Evolutionary conservation across 306 rosid species (phyloP).

Genomic region (Citrullus amarus): DNA sequence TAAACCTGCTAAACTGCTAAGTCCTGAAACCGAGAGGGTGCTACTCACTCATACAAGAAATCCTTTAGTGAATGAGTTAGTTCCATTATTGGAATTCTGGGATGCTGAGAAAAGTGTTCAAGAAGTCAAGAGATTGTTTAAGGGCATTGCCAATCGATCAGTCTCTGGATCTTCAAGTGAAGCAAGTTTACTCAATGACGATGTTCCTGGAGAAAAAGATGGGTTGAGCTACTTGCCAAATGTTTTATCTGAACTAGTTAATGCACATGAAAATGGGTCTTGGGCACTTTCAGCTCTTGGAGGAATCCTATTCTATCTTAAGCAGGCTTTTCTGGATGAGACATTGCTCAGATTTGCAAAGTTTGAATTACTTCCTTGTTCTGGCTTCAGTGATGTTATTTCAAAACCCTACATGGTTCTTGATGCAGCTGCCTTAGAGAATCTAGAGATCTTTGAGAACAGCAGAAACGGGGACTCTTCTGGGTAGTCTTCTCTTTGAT

Average conservation of each 20-base stretch:
- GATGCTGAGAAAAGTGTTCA: conserved; percentile 53
- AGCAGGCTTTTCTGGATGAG: conserved; percentile 85
- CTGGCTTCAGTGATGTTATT: conserved; percentile 40
- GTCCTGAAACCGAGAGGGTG: conserved; percentile 71
- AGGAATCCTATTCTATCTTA: conserved; percentile 79
- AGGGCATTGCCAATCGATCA: conserved; percentile 16
- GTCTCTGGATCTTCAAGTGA: conserved; percentile 17
- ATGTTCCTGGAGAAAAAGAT: conserved; percentile 24
- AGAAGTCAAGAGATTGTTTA: conserved; percentile 42
- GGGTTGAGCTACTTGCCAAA: conserved; percentile 43
- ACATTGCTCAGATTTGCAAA: conserved; percentile 73
- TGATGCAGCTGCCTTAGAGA: conserved; percentile 88
- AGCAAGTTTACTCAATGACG: background rate
- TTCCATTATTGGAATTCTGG: conserved; percentile 78
- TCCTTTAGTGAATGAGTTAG: conserved; percentile 78
- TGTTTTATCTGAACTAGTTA: conserved; percentile 55
- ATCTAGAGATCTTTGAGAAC: conserved; percentile 91
- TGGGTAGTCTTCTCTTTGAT: conserved; percentile 44
- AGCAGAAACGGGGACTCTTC: conserved; percentile 75
- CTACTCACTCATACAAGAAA: conserved; percentile 68
- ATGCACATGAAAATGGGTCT: conserved; percentile 34
- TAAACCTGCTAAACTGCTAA: conserved; percentile 69
- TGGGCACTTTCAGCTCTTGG: conserved; percentile 96
- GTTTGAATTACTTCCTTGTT: conserved; percentile 70
- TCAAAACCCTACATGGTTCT: conserved; percentile 88